Base-by-base conservation (phyloP, 495 filamentous ascomycete genomes). In the Penicillium alfredii region DNA sequence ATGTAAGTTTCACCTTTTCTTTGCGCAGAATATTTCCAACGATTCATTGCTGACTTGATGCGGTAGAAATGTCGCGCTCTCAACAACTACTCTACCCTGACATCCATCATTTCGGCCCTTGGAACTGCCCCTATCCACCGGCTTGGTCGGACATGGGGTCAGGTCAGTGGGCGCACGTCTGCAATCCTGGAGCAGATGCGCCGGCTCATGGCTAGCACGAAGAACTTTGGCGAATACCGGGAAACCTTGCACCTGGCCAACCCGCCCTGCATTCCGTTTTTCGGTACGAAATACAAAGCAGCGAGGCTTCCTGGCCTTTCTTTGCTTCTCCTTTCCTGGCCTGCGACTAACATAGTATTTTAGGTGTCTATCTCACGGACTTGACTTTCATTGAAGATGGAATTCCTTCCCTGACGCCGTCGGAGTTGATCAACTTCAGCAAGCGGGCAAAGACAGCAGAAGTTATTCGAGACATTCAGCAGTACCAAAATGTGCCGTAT, bases 321-420 rank as follows among this genome's bases (percentile, higher is more conserved):
- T n/a, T 19, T 13, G 16, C 13, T 14, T 29, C 30, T 21, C 29
- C 32, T 35, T 8, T 30, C 15, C 39, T 8, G 16, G 12, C 24
- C 17, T 40, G 29, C 14, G 42, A 43, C 47, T 57, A 28, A 49
- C 33, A n/a, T 9, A 12, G 21, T 38, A 26, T 33, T 24, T 13
- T 51, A 94, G 88, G 88, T 61, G 90, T 97, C 30, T 98, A 97
- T 60, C 73, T 98, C 30, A 98, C 93, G 38, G 92, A 98, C 65
- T 74, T 98, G 31, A 97, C 92, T 18, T 98, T 98, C 62, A 97
- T 98, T 49, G 92, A 97, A 62, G 92, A 98, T 52, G 92, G 92
- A 49, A 98, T 97, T 46, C 87, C 90, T 10, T 93, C 88, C 13
- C 77, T 94, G 47, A 96, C 94, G 60, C 90, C 89, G 53, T 89